Conservation (phyloP, 2,329 filamentous ascomycete species). For the Albophoma yamanashiensis region DNA sequence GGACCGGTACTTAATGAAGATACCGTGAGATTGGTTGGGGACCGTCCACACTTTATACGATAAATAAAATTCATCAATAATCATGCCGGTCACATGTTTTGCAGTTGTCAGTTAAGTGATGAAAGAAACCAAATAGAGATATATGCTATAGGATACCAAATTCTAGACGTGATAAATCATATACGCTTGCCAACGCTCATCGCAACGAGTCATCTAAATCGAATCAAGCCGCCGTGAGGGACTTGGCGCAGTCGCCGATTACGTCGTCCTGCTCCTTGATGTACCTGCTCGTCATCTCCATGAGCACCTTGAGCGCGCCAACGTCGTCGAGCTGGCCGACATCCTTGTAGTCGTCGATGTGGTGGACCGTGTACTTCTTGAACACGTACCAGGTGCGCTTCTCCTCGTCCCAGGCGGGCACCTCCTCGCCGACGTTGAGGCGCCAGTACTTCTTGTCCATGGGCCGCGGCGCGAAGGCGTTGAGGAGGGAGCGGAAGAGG, state of each 20-base stretch:
- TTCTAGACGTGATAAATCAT: not conserved
- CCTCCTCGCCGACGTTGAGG: constrained; percentile 3
- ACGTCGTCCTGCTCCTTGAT: not conserved
- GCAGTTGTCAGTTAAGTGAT: not conserved
- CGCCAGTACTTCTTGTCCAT: constrained; percentile 7
- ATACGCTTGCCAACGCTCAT: not conserved
- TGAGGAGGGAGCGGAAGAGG: constrained; percentile 5
- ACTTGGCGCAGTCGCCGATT: not conserved
- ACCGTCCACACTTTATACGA: not conserved
- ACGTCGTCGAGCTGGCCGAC: not conserved
- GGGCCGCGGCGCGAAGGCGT: constrained; percentile 3
- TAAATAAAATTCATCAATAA: not conserved
- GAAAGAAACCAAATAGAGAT: not conserved
- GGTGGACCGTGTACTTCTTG: not conserved
- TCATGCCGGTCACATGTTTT: not conserved
- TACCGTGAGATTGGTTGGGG: too few species aligned
- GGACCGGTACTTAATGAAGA: not conserved
- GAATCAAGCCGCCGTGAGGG: not conserved
- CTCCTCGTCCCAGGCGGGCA: constrained; percentile 5
- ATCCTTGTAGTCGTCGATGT: not conserved
- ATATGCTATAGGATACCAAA: not conserved
- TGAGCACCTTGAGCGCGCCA: not conserved
- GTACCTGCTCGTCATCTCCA: not conserved
- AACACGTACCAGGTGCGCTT: not conserved
- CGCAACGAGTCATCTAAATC: not conserved